Percentiles rank a stretch among this genome's conserved stretches.
These are phyloP conservation scores for Nidularia pulvinata DNA, from an alignment of 768 basidiomycete species.

Conservation along the genomic window DNA sequence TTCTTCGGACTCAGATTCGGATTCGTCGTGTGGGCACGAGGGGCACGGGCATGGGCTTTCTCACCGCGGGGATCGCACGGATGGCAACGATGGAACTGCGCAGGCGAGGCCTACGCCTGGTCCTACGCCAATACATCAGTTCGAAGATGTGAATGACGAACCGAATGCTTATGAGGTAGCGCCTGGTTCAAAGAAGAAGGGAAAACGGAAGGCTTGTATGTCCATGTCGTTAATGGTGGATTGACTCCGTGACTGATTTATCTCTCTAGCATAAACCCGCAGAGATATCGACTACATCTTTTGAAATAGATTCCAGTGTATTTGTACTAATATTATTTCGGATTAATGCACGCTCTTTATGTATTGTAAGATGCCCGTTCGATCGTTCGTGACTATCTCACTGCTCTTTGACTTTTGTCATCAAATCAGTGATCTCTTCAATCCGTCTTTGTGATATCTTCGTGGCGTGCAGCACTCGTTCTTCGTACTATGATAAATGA, in stretches of 20 bases:
- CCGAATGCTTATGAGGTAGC: constrained; percentile 52
- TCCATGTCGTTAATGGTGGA: not conserved
- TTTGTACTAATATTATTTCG: too few relatives aligned
- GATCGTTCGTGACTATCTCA: too few relatives aligned
- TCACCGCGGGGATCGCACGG: constrained; percentile 2
- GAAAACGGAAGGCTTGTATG: constrained; percentile 17
- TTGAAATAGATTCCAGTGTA: not conserved
- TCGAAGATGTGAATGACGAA: constrained; percentile 21
- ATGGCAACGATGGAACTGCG: constrained; percentile 6
- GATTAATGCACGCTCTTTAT: too few relatives aligned
- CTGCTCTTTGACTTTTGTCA: too few relatives aligned
- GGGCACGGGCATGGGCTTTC: constrained; percentile 13
- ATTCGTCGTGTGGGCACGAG: constrained; percentile 21
- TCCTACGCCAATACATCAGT: constrained; percentile 15
- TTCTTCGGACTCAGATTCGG: constrained; percentile 51
- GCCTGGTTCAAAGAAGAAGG: constrained; percentile 30
- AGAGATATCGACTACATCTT: not conserved
- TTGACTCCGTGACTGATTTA: not conserved
- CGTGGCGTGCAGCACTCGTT: too few relatives aligned
- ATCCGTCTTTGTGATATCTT: too few relatives aligned
- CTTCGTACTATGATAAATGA: too few relatives aligned
- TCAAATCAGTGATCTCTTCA: too few relatives aligned
- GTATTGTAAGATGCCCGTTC: too few relatives aligned
- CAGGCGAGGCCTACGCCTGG: constrained; percentile 3
- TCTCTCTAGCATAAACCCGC: too few relatives aligned